A percentile compares a stretch with the other conserved stretches of the same genome.
Evolutionary conservation across 352 stramenopile genomes (phyloP).

Genomic region (Phytophthora vignae): DNA sequence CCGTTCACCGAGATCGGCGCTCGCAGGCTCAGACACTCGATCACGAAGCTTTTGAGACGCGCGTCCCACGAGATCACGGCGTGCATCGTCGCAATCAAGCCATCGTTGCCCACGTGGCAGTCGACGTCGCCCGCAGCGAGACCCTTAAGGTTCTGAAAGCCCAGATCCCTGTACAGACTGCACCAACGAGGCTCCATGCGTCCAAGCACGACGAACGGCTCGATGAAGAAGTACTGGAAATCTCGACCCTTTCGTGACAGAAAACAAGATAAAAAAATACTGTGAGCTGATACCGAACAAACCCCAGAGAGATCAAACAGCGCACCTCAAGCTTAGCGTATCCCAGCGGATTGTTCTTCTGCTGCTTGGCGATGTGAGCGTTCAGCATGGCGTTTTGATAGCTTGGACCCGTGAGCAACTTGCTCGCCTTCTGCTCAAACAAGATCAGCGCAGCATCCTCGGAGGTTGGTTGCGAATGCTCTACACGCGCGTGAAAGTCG

Average conservation of each 20-base stretch:
- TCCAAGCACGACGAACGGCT: conserved; percentile 71
- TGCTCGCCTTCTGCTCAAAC: conserved; percentile 46
- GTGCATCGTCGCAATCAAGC: conserved; percentile 62
- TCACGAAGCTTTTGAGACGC: conserved; percentile 52
- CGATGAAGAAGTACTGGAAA: conserved; percentile 79
- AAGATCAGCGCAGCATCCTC: conserved; percentile 14
- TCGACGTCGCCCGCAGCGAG: conserved; percentile 61
- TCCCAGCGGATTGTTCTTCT: conserved; percentile 44
- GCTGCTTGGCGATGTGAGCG: conserved; percentile 41
- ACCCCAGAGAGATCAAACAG: not conserved
- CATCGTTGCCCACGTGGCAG: conserved; percentile 80
- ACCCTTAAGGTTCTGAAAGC: conserved; percentile 52
- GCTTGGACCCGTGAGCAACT: conserved; percentile 50
- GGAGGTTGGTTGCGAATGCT: conserved; percentile 34
- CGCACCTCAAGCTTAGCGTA: conserved; percentile 83
- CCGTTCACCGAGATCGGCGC: conserved; percentile 78
- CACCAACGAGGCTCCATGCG: conserved; percentile 62
- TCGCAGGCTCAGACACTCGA: conserved; percentile 70
- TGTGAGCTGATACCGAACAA: conserved; percentile 17
- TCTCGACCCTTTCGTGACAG: conserved; percentile 45
- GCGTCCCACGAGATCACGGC: conserved; percentile 78
- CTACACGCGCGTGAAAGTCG: conserved; percentile 56
- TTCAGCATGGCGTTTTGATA: conserved; percentile 60
- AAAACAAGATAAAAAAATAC: conserved; percentile 7
- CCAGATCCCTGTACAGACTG: conserved; percentile 66